Evolutionary conservation across 805 yeast genomes (phyloP).

Genomic region (Candida piceae): DNA sequence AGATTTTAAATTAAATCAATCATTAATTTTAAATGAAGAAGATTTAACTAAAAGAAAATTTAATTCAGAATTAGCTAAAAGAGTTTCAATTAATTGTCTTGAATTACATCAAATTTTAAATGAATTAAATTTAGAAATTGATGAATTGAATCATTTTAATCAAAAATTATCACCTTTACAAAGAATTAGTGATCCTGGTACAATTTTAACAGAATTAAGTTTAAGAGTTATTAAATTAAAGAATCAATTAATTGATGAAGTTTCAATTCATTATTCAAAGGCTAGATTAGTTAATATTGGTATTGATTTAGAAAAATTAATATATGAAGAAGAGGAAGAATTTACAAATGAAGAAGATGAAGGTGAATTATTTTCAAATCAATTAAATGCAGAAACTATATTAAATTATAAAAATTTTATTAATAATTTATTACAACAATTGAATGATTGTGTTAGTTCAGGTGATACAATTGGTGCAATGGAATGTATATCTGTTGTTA

Average conservation of each 20-base stretch:
- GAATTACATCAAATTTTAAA: constrained; percentile 39
- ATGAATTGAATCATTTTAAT: constrained; percentile 40
- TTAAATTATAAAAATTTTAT: constrained; percentile 55
- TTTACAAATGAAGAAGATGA: constrained; percentile 4
- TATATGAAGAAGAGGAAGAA: constrained; percentile 21
- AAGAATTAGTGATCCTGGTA: constrained; percentile 49
- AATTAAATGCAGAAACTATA: constrained; percentile 36
- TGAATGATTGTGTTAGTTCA: constrained; percentile 47
- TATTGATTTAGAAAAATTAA: constrained; percentile 46
- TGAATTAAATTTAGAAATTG: constrained; percentile 41
- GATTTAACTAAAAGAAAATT: constrained; percentile 34
- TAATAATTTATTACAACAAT: constrained; percentile 50
- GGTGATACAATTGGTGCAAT: constrained; percentile 54
- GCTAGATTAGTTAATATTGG: constrained; percentile 63
- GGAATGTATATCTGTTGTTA: constrained; percentile 63
- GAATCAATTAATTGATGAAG: constrained; percentile 44
- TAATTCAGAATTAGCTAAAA: constrained; percentile 48
- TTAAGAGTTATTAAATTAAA: constrained; percentile 45
- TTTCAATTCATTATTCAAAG: constrained; percentile 57
- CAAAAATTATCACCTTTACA: constrained; percentile 39
- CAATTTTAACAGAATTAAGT: constrained; percentile 40
- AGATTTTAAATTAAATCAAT: constrained; percentile 39
- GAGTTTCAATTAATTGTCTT: constrained; percentile 47
- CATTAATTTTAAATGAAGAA: constrained; percentile 15
- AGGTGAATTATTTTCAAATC: constrained; percentile 17